Percentiles rank a stretch among this genome's conserved stretches.
Evolutionary conservation across 768 basidiomycete genomes (phyloP).

Genomic region (Lactarius tabidus): DNA sequence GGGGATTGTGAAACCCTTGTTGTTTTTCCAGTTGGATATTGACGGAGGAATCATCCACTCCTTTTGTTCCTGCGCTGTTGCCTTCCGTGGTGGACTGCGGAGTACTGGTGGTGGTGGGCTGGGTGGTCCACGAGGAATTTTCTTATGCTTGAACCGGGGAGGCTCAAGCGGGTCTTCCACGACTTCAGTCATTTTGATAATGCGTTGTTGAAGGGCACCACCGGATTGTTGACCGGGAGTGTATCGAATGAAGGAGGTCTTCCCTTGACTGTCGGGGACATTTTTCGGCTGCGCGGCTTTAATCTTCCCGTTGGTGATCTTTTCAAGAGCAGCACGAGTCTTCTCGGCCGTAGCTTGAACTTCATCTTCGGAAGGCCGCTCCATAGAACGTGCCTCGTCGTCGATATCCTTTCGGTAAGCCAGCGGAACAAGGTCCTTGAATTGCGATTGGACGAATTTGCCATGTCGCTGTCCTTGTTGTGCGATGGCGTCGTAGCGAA

Average conservation of each 20-base stretch:
- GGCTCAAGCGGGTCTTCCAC: slow-evolving; percentile 98
- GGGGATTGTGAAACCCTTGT: slow-evolving; percentile 99
- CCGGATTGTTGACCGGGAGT: slow-evolving; percentile 89
- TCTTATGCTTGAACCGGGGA: slow-evolving; percentile 97
- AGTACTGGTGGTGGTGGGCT: slow-evolving; percentile 96
- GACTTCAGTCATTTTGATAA: slow-evolving; percentile 98
- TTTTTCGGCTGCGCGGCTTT: slow-evolving; percentile 98
- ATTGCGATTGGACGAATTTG: slow-evolving; percentile 88
- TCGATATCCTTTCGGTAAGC: slow-evolving; percentile 83
- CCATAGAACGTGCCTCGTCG: slow-evolving; percentile 71
- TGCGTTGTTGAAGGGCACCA: slow-evolving; percentile 79
- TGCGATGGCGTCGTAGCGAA: slow-evolving; percentile 96
- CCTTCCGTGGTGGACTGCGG: slow-evolving; percentile 92
- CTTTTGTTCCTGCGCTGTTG: slow-evolving; percentile 96
- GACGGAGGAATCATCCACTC: slow-evolving; percentile 99
- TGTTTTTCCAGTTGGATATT: slow-evolving; percentile 99
- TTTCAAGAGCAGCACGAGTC: slow-evolving; percentile 88
- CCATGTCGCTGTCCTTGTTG: slow-evolving; percentile 88
- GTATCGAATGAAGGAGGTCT: slow-evolving; percentile 90
- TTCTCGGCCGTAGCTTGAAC: slow-evolving; percentile 88
- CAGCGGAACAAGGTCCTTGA: slow-evolving; percentile 96
- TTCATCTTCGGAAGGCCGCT: slow-evolving; percentile 91
- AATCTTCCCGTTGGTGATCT: slow-evolving; percentile 92
- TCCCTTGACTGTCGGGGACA: slow-evolving; percentile 78
- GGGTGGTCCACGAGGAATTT: slow-evolving; percentile 94